Evolutionary conservation across 495 filamentous ascomycete genomes (phyloP).

Genomic region (Penicillium goetzii): DNA sequence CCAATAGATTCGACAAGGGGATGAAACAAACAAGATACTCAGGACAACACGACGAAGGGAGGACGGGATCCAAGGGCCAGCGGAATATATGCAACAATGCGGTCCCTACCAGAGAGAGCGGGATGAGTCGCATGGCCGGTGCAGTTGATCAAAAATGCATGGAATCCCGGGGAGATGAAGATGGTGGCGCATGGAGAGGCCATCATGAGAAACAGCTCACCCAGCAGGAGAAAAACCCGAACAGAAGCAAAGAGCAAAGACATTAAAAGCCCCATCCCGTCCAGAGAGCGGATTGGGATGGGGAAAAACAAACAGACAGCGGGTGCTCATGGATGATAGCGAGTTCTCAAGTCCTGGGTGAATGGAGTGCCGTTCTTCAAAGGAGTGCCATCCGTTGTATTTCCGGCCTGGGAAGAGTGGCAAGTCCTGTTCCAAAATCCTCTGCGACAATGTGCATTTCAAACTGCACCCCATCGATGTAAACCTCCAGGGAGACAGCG

Average conservation of each 20-base stretch:
- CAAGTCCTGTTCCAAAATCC: not conserved
- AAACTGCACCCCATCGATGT: not conserved
- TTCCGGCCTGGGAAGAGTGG: not conserved
- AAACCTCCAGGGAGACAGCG: not conserved
- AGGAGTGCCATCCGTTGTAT: not conserved
- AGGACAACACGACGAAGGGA: slow-evolving; percentile 4
- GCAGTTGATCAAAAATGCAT: slow-evolving; percentile 20
- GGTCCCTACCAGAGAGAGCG: slow-evolving; percentile 16
- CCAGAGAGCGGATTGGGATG: slow-evolving; percentile 9
- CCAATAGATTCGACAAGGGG: slow-evolving; percentile 31
- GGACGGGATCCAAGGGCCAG: slow-evolving; percentile 20
- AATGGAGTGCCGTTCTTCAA: slow-evolving; percentile 4
- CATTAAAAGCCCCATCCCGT: slow-evolving; percentile 18
- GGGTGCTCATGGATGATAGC: slow-evolving; percentile 4
- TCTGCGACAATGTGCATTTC: not conserved
- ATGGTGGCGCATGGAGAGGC: slow-evolving; percentile 14
- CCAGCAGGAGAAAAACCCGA: slow-evolving; percentile 16
- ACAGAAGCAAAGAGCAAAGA: slow-evolving; percentile 7
- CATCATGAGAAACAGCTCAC: slow-evolving; percentile 13
- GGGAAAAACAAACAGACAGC: slow-evolving; percentile 5
- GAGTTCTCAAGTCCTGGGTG: slow-evolving; percentile 9
- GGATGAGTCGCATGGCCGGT: slow-evolving; percentile 17
- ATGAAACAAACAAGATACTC: slow-evolving; percentile 26
- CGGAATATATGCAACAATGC: slow-evolving; percentile 38
- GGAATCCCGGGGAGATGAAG: slow-evolving; percentile 12